Base-by-base conservation (phyloP, 202 grass and related monocot species). In the Hordeum pubiflorum region DNA sequence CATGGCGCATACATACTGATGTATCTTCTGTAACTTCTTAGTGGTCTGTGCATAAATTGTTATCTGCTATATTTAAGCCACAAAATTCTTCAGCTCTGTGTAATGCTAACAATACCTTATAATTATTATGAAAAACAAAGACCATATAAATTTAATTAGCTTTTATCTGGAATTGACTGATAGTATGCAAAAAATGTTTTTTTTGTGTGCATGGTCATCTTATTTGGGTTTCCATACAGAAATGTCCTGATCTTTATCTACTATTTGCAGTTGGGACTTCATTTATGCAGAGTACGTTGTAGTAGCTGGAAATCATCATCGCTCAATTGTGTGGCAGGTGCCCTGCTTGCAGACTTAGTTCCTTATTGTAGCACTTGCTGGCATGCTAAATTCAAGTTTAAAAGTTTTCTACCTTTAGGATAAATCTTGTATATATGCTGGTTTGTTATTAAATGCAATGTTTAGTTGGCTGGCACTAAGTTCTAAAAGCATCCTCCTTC, bases 281-380 rank as follows among this genome's bases (percentile, higher is more conserved):
- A 98, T 98, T 86, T 98, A 98, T 87, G 89, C 96, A 76, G 96
- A 98, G 76, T 98, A 98, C 63, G 89, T 98, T 0, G 82, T 95
- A 79, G 96, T 31, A 80, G 92, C 92, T 69, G 96, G 96, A 56
- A 69, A 90, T 79, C 92, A 95, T 83, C 96, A 98, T 85, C 96
- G 90, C 12, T 98, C 96, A 58, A 92, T 98, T 75, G 92, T 98
- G 48, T 93, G 92, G 92, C 95, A 98, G 95, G 95, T 94, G 68
- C 22, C 41, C 59, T 77, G 6, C 27, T 54, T 66, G 14, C 77
- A 79, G 13, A 7, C 0, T 15, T 56, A 29, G 5, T 3, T 56
- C 38, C 31, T 34, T 18, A n/a, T 46, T 27, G 9, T 67, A 32
- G 1, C 38, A 44, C 77, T 9, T 86, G 22, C 58, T 66, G 39